Percentiles rank a stretch among this genome's conserved stretches.
Evolutionary conservation across 1,284 basidiomycete genomes (phyloP).

Genomic region (Microbotryum scabiosae): DNA sequence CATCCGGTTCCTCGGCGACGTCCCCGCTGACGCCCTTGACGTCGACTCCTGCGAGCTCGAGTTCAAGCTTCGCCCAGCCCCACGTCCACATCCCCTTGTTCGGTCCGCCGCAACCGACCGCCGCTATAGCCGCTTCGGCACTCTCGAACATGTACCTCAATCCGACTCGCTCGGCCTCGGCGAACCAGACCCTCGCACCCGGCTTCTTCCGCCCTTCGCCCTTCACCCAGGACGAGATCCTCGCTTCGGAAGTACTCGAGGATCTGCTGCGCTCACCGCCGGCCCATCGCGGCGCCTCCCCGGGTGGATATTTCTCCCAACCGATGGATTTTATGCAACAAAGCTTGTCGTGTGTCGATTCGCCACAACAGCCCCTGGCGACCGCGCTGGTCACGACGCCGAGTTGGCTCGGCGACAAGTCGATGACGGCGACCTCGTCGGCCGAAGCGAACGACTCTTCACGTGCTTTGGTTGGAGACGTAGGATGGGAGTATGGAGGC

Average conservation of each 20-base stretch:
- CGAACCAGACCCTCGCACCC: neutral
- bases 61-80: too few species aligned
- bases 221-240: constrained; percentile 29
- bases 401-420: neutral
- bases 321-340: neutral
- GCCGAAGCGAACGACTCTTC: neutral
- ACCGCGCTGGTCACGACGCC: neutral
- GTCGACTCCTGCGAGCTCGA: too few species aligned
- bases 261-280: constrained; percentile 11
- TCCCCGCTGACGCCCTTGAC: too few species aligned
- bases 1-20: too few species aligned
- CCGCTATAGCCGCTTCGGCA: too few species aligned
- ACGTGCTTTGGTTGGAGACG: neutral
- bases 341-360: neutral
- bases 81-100: too few species aligned
- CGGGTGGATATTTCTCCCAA: neutral
- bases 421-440: neutral
- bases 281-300: neutral
- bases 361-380: neutral
- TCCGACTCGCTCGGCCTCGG: too few species aligned
- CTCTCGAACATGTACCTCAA: too few species aligned
- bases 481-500: neutral
- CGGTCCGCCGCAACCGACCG: too few species aligned
- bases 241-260: constrained; percentile 28
- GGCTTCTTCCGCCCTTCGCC: constrained; percentile 9